Base-by-base conservation (phyloP, 164 flowering plant species). In the Hamamelis virginiana region DNA sequence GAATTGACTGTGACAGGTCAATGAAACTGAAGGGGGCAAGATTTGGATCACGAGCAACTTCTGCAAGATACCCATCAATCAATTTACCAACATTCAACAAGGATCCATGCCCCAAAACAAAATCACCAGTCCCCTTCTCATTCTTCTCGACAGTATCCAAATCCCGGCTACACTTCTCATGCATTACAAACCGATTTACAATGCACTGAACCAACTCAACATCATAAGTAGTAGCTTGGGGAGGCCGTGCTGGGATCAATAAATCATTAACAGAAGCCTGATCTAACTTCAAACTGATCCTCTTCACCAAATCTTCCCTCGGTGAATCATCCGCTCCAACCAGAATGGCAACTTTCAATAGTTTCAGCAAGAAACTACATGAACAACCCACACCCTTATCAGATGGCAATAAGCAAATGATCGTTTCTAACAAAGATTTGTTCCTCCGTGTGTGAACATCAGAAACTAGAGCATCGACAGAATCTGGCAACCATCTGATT, bases 401-500 rank as follows among this genome's bases (percentile, higher is more conserved):
- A 46, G 89, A 68, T 23, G 97, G 95, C 76, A 93, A 77, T 55
- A 93, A 69, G 77, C 81, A 85, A 59, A 89, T 76, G 23, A 93
- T 77, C 15, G 92, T 85, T 73, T 93, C 95, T 8, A 91, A 78
- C 50, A 93, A 72, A 45, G 79, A 75, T 69, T 81, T 90, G 80
- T 86, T 84, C 68, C 84, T 82, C 64, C 46, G 6, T 9, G 61
- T 38, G 56, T 77, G 86, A 47, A 74, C 87, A 52, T 88, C 92
- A 59, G 93, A 84, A 27, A 75, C 76, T 76, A 85, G 64, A 9
- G 78, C 75, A 43, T 86, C 83, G 27, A 85, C 56, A 44, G 88
- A 81, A 68, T 87, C 91, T 6, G 98, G 97, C 77, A 93, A 74
- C 97, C 98, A 91, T 76, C 94, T 80, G 45, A 82, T 48, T 19